Evolutionary conservation across 371 early-diverging fungal genomes (phyloP).

Genomic region (Caulochytrium protostelioides): DNA sequence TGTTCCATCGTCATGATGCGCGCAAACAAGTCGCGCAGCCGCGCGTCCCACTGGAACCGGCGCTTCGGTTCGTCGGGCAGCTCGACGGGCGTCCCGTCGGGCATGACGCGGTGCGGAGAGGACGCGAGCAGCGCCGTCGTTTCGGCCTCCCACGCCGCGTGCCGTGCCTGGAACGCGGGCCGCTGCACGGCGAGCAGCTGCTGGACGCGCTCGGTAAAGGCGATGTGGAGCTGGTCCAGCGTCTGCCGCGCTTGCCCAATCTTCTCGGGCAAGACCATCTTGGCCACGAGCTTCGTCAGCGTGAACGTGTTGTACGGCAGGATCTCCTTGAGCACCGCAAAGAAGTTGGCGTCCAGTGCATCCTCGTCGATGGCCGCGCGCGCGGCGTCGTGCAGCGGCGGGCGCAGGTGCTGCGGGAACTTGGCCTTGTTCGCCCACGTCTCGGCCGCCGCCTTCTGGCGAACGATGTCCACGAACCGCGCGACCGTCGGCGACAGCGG

Average conservation of each 20-base stretch:
- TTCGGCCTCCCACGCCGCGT: no score
- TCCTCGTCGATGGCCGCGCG: constrained; percentile 3
- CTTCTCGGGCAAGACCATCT: constrained; percentile 8
- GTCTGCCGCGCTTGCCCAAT: constrained; percentile 2
- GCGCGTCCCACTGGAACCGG: no score
- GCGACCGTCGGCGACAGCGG: neutral
- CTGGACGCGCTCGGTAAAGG: constrained; percentile 3
- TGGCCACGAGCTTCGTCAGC: constrained; percentile 7
- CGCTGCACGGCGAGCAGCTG: no score
- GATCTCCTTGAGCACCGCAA: constrained; percentile 6
- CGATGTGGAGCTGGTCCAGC: constrained; percentile 4
- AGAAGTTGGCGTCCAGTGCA: constrained; percentile 6
- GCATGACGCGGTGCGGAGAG: no score
- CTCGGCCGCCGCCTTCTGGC: no score
- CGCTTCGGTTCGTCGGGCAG: no score
- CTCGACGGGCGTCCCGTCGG: no score
- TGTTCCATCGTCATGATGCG: no score
- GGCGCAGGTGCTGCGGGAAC: constrained; percentile 11
- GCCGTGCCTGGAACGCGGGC: no score
- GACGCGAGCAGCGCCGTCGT: no score
- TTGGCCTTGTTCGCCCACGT: neutral
- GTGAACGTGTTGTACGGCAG: constrained; percentile 16
- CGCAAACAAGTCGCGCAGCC: no score
- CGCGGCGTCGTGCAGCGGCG: constrained; percentile 6
- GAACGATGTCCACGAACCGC: neutral